These are phyloP conservation scores for Cryptosporidium baileyi DNA, from an alignment of 169 alveolate genomes.

Conservation along the genomic window DNA sequence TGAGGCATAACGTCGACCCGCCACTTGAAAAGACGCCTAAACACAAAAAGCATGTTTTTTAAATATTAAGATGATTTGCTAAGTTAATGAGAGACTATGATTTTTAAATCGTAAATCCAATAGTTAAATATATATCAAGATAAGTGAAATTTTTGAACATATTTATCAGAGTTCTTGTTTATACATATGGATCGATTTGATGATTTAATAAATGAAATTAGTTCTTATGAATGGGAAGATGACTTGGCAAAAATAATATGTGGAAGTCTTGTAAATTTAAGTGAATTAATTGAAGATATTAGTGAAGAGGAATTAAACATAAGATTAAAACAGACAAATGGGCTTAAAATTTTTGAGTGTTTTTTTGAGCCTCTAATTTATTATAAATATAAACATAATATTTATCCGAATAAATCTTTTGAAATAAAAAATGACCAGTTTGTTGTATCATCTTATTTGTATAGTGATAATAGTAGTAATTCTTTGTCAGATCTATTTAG, in stretches of 20 bases:
- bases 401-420: not conserved
- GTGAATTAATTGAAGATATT: constrained; percentile 4
- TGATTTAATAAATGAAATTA: constrained; percentile 18
- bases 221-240: constrained; percentile 60
- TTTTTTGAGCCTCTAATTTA: constrained; percentile 50
- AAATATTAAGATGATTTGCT: not conserved
- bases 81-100: not conserved
- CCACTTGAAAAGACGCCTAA: constrained; percentile 69
- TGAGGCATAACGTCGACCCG: constrained; percentile 69
- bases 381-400: constrained; percentile 25
- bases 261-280: constrained; percentile 37
- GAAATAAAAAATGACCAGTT: not conserved
- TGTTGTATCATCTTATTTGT: not conserved
- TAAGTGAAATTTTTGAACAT: not conserved
- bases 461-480: not conserved
- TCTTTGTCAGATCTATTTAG: not conserved
- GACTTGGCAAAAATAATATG: constrained; percentile 47
- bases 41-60: constrained; percentile 39
- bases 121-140: not conserved
- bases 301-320: constrained; percentile 10
- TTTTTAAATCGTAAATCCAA: not conserved
- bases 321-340: not conserved
- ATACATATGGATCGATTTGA: not conserved
- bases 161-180: not conserved
- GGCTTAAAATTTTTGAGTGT: constrained; percentile 14